Base-by-base conservation (phyloP, 2,329 filamentous ascomycete species). In the Diaporthe caulivora region DNA sequence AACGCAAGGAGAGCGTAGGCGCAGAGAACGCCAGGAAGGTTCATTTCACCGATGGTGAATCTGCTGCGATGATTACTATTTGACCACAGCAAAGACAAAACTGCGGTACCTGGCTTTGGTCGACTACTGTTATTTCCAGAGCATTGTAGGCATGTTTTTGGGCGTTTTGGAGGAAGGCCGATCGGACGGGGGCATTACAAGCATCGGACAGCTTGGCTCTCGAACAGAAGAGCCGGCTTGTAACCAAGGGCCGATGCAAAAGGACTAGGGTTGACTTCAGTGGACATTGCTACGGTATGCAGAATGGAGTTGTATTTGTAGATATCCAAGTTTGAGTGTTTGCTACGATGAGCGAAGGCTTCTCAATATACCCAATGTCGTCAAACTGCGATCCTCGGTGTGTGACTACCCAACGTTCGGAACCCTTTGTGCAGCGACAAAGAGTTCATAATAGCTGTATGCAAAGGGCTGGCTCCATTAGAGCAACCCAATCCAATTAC, bases 21-120 rank as follows among this genome's bases (percentile, higher is more conserved):
- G 18, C 47, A 2, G 62, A 67, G 11, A 53, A 24, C 29, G 55
- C 62, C 18, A 78, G 83, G 55, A 84, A 81, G 75, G 84, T 85
- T 49, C 81, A 81, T 24, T 86, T 87, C 53, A 83, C 80, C 67
- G 84, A 85, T 31, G 78, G 81, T 37, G 85, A 87, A 65, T 37
- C 57, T 9, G 57, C 49, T 18, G 18, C 47, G 51, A 72, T 74
- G 70, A 72, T 75, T 9, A 74, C 60, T 40, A 74, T 49, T 55
- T 75, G 70, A 75, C n/a, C 24, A 42, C 8, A 3, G 29, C 60
- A 54, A 29, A 29, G 26, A 9, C 3, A 44, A 10, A 10, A 42
- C 24, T 42, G 31, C 40, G 26, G 31, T 37, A 69, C 17, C 13
- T 21, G 53, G n/a, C 29, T 42, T 21, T n/a, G 29, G 71, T 34